These are phyloP conservation scores for Ascosphaera apis DNA, from an alignment of 2,329 filamentous ascomycete genomes.

Conservation along the genomic window DNA sequence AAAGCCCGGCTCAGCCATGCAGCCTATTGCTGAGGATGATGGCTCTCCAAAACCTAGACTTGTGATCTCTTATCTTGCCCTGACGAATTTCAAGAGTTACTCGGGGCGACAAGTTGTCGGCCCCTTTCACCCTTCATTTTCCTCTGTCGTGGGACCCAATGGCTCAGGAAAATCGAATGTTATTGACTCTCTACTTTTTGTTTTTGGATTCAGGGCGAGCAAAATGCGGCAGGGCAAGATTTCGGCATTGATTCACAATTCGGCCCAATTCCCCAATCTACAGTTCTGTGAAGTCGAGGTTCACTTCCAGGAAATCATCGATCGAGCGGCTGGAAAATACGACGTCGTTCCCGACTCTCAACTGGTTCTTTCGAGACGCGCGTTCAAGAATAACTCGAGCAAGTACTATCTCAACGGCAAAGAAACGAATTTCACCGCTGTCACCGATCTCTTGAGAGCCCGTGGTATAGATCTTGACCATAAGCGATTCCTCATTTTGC, in stretches of 20 bases:
- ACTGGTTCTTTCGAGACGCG: constrained; percentile 69
- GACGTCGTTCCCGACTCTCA: constrained; percentile 64
- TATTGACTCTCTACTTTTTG: constrained; percentile 90
- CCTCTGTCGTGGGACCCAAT: constrained; percentile 91
- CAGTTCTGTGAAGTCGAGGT: constrained; percentile 91
- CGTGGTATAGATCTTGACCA: constrained; percentile 89
- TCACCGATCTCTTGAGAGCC: constrained; percentile 67
- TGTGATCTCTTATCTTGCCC: constrained; percentile 74
- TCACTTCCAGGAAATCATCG: constrained; percentile 87
- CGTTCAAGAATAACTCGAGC: constrained; percentile 95
- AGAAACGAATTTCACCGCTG: constrained; percentile 74
- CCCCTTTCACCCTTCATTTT: constrained; percentile 91
- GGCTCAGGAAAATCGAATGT: constrained; percentile 98
- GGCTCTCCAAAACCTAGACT: constrained; percentile 61
- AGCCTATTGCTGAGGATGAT: constrained; percentile 45
- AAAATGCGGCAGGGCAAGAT: constrained; percentile 99
- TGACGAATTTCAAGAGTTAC: constrained; percentile 98
- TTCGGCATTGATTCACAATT: constrained; percentile 93
- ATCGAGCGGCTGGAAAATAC: constrained; percentile 51
- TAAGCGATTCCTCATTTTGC: constrained; percentile 90
- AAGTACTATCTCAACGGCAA: constrained; percentile 92
- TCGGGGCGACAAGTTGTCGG: constrained; percentile 87
- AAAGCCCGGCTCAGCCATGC: constrained; percentile 52
- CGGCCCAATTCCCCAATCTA: constrained; percentile 61
- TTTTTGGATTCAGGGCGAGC: constrained; percentile 97